Evolutionary conservation across 2,329 filamentous ascomycete genomes (phyloP), one percentile per base, ranked within the genome.

Genomic region (Trichoderma harzianum): DNA sequence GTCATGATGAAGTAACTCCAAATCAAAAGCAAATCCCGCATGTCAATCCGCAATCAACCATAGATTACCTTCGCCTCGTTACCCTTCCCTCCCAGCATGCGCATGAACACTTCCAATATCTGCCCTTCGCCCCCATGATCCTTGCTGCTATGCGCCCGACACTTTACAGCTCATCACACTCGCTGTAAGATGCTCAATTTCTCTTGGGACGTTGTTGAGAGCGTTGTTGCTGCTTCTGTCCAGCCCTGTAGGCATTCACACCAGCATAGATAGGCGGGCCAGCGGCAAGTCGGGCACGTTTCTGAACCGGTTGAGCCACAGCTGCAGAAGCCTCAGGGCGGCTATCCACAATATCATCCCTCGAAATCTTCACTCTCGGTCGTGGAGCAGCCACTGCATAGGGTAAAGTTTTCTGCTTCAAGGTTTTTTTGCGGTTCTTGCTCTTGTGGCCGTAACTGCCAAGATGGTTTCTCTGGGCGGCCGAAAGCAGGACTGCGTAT

Each of bases 401-500:
- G 6, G 26, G 24, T 14, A 43, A 26, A 16, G n/a, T 8, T 2
- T 3, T 57, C 28, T 71, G 14, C 55, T 26, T 1, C 14, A 21
- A 10, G 32, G 39, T 26, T 1, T 21, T 21, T 43, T 58, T 53
- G 16, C 57, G 26, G 0, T 7, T 1, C 26, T 60, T 58, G 8
- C 64, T 11, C 21, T 30, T 28, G 32, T 55, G 21, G 26, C 64
- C 71, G 21, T 72, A 55, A 3, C 18, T 62, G 4, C 51, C 39
- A 3, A 64, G n/a, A 2, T 61, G 61, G 61, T 74, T 72, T 30
- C 77, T 75, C 32, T 75, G 72, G 2, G 55, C 43, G 3, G 80
- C 80, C 1, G 79, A 78, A 2, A 76, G 72, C 0, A 81, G 69
- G 1, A 79, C 77, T 0, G 77, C 79, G 14, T 75, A 57, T 0